Base-by-base conservation (phyloP, 2,329 filamentous ascomycete genomes). In the Xylaria arbuscula region DNA sequence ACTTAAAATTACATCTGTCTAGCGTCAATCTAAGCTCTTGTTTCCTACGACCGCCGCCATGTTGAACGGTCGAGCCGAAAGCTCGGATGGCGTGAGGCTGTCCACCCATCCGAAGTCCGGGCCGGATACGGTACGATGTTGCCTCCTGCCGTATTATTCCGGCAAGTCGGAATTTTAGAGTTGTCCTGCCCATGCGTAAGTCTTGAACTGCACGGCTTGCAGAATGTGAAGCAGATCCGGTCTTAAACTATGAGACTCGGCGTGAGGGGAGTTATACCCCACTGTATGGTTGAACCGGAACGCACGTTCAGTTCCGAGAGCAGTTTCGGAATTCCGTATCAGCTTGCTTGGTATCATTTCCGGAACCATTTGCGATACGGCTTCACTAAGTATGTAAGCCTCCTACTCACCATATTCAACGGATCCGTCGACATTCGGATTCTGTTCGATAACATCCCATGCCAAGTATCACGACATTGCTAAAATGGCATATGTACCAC, bases 401-500 rank as follows among this genome's bases (percentile, higher is more conserved):
- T 32, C 2, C 32, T 11, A 9, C 28, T 54, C 51, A 19, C 32
- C 32, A 17, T 3, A 36, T 2, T 54, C 32, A 15, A n/a, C 51
- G 51, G n/a, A 34, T 36, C 51, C 28, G 51, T 36, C 19, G 9
- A 9, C 17, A 34, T 34, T 38, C 32, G 17, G 32, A 38, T 11
- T 54, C 51, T 34, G 51, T 54, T n/a, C 28, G 51, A 54, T 32
- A 36, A n/a, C 9, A 22, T 15, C 17, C 11, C 15, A 17, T 38
- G 22, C 7, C 40, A 8, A 40, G 19, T n/a, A 32, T 28, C 15
- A 28, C 47, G 24, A 58, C 22, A 32, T 28, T 47, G 55, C 55
- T 6, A 58, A 32, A n/a, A 58, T 58, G 55, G 45, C 55, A 40
- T 58, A 58, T 32, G 22, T 22, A 22, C 55, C 55, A 11, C 55